Base-by-base conservation (phyloP, 2,329 filamentous ascomycete genomes). In the Paramyrothecium sp. region DNA sequence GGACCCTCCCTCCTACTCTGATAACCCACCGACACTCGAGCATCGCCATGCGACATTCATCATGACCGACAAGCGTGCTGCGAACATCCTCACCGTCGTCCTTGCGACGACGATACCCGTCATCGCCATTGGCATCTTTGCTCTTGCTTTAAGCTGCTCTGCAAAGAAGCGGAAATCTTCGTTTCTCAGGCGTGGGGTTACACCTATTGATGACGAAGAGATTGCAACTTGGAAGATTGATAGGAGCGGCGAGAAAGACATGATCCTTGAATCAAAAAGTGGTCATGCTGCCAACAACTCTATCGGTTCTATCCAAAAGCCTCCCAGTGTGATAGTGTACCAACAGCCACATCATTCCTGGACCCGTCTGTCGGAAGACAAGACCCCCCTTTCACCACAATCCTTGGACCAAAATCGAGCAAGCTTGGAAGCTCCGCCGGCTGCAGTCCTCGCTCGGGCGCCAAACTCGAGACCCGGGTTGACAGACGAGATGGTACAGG, bases 141-240 rank as follows among this genome's bases (percentile, higher is more conserved):
- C 67, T 19, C 60, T 76, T 11, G 60, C 77, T 3, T 66, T 79
- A 50, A 63, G 75, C 38, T 78, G 73, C 58, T 71, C 75, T 53
- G 69, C 75, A 17, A 73, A 69, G 46, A 71, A 75, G 47, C 75
- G 75, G 47, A 74, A 68, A 50, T 65, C 69, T 23, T 74, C 73
- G 3, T 75, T 86, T 56, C 77, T 83, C 61, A 75, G 77, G 53
- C 75, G 85, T 53, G 83, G 82, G 51, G 82, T 83, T 49, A 83
- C 84, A 0, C 85, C 86, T 13, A 86, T 88, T 58, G 79, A 82
- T 60, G 86, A 88, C 63, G 84, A 87, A 58, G 86, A 88, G 67
- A 88, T 88, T 58, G 83, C 83, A 62, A 85, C 83, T 3, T 88
- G 86, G 86, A 86, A 83, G 65, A 71, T 73, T 26, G 74, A 72